phyloP scores from a whole-genome alignment of 208 protist genomes.

The Acanthamoeba quina region DNA sequence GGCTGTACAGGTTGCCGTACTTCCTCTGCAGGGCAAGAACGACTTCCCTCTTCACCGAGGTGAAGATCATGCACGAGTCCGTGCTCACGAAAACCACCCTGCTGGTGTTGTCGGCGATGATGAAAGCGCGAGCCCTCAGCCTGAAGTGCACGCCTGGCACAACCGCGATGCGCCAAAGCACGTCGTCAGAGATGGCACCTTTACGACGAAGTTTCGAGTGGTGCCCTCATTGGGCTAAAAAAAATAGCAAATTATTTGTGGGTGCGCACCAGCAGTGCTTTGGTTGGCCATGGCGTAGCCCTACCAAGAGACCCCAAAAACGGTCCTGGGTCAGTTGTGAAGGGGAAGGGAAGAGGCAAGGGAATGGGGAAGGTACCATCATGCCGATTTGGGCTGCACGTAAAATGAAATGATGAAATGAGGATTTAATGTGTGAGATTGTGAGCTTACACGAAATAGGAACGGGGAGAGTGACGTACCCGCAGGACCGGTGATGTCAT shows the following conservation, averaged over 20 bases:
- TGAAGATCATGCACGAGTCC: constrained; percentile 85
- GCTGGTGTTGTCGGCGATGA: constrained; percentile 78
- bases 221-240: no score
- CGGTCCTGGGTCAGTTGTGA: not conserved
- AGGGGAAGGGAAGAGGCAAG: not conserved
- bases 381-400: constrained; percentile 51
- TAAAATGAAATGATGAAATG: not conserved
- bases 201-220: not conserved
- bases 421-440: not conserved
- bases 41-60: constrained; percentile 81
- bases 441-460: not conserved
- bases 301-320: not conserved
- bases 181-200: not conserved
- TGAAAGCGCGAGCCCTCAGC: constrained; percentile 79
- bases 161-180: not conserved
- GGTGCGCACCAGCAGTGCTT: constrained; percentile 52
- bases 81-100: constrained; percentile 81
- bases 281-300: constrained; percentile 81
- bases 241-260: not conserved
- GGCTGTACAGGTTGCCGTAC: constrained; percentile 77
- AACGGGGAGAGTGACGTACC: constrained; percentile 1
- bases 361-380: constrained; percentile 10
- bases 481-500: constrained; percentile 86
- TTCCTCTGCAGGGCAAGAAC: constrained; percentile 72
- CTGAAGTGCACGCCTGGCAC: constrained; percentile 80